Conservation (phyloP, 2,329 filamentous ascomycete genomes). For the Leptodontidium sp. region DNA sequence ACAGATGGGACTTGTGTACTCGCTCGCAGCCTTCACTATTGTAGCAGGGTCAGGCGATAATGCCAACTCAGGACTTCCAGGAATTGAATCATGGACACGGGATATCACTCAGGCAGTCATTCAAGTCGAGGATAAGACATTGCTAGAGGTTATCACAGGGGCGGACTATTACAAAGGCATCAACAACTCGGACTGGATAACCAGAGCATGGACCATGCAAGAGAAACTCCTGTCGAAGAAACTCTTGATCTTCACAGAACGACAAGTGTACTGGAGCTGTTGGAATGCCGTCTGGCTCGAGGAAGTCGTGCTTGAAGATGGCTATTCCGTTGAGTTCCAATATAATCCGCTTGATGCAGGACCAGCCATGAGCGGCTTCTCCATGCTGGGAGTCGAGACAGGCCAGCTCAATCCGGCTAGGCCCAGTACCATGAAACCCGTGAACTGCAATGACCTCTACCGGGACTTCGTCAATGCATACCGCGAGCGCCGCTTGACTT, state of each 20-base stretch:
- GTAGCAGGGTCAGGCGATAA: slow-evolving; percentile 38
- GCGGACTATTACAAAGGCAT: neutral
- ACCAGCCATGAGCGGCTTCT: no score
- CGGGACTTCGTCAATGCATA: no score
- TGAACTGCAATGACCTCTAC: no score
- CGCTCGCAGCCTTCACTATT: slow-evolving; percentile 31
- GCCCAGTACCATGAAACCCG: no score
- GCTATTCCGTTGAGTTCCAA: slow-evolving; percentile 1
- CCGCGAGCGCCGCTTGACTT: neutral
- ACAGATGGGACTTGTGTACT: slow-evolving; percentile 37
- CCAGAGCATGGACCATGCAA: slow-evolving; percentile 19
- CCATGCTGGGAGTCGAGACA: no score
- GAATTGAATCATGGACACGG: slow-evolving; percentile 1
- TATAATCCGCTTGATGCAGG: neutral
- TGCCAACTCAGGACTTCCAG: slow-evolving; percentile 34
- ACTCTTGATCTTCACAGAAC: slow-evolving; percentile 16
- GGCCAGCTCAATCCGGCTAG: no score
- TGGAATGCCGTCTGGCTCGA: slow-evolving; percentile 10
- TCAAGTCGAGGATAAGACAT: neutral
- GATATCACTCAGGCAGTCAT: neutral
- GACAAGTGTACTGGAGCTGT: slow-evolving; percentile 20
- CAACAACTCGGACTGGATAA: slow-evolving; percentile 8
- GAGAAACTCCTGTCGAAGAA: slow-evolving; percentile 11
- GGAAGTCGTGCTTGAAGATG: slow-evolving; percentile 2
- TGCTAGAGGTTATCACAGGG: slow-evolving; percentile 1